Evolutionary conservation across 2,329 filamentous ascomycete genomes (phyloP), one percentile per base, ranked within the genome.

Genomic region (Alternaria brassicicola): DNA sequence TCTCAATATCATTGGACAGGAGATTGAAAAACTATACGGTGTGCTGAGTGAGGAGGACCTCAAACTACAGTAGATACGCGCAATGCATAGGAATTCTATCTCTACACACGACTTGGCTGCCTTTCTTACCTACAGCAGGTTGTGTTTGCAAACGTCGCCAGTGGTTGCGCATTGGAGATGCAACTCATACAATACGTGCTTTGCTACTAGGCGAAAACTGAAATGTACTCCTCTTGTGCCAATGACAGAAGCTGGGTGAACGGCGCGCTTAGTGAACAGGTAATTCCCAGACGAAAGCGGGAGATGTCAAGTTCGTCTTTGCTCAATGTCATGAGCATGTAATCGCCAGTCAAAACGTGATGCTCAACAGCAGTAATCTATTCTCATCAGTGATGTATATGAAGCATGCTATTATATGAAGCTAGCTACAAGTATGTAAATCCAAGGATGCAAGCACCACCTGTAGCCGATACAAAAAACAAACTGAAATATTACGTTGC

Each of bases 41-140:
- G 82, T 85, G 15, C 69, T 89, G 55, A 82, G 85, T 71, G 86
- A 89, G 70, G 86, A 89, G 65, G 82, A 83, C 62, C 75, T 89
- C 60, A 84, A 84, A 71, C 76, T 89, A 42, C 70, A 75, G 52
- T 77, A 72, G 52, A 46, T 38, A 42, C 12, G 42, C 12, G 26
- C 35, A n/a, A 38, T 17, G 21, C 21, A 49, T 15, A 26, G 13
- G 21, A 25, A 19, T 7, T 12, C 41, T 31, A 15, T 15, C 13
- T 31, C 42, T 30, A 36, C 26, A 19, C 42, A 17, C n/a, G n/a
- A n/a, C 17, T n/a, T 8, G 25, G 17, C 26, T 30, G 7, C 26
- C n/a, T 30, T 45, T 12, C 13, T 8, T 46, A 6, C 23, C 25
- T 41, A 6, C 21, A 41, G 21, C 19, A 10, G 38, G 12, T 10